Evolutionary conservation across 345 rosid genomes (phyloP).

Genomic region (Dipteronia sinensis): DNA sequence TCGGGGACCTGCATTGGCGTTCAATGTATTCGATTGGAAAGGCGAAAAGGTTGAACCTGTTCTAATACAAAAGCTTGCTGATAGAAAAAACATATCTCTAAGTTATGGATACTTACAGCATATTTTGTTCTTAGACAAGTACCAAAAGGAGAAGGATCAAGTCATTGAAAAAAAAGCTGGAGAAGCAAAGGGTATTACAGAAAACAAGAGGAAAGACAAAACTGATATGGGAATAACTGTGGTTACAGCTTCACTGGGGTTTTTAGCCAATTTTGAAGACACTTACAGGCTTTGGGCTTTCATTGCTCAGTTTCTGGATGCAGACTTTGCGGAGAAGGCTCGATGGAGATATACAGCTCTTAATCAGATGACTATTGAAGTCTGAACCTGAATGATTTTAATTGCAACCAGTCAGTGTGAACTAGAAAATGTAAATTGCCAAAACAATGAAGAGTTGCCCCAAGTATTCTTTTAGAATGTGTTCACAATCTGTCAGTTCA

Average conservation of each 20-base stretch:
- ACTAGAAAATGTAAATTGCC: background rate
- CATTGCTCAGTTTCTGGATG: slow-evolving; percentile 83
- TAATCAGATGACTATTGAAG: slow-evolving; percentile 63
- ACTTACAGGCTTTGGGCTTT: slow-evolving; percentile 81
- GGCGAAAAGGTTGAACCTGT: slow-evolving; percentile 77
- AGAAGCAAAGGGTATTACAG: slow-evolving; percentile 25
- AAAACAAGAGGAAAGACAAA: slow-evolving; percentile 40
- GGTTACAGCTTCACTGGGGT: slow-evolving; percentile 76
- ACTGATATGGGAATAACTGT: slow-evolving; percentile 55
- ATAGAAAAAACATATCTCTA: slow-evolving; percentile 66
- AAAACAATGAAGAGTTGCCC: background rate
- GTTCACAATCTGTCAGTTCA: slow-evolving; percentile 2
- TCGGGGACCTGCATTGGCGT: slow-evolving; percentile 85
- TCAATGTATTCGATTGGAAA: slow-evolving; percentile 81
- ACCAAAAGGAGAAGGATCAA: slow-evolving; percentile 50
- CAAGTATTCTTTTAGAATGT: slow-evolving; percentile 2
- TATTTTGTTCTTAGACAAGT: slow-evolving; percentile 63
- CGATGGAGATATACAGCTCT: slow-evolving; percentile 71
- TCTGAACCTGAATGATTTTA: slow-evolving; percentile 30
- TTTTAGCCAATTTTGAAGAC: slow-evolving; percentile 81
- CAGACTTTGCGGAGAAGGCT: slow-evolving; percentile 88
- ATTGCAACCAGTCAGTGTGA: too few species aligned
- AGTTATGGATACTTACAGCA: slow-evolving; percentile 68
- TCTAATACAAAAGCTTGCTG: slow-evolving; percentile 90
- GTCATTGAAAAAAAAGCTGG: slow-evolving; percentile 47